Base-by-base conservation (phyloP, 306 rosid species). In the Senna siamea region DNA sequence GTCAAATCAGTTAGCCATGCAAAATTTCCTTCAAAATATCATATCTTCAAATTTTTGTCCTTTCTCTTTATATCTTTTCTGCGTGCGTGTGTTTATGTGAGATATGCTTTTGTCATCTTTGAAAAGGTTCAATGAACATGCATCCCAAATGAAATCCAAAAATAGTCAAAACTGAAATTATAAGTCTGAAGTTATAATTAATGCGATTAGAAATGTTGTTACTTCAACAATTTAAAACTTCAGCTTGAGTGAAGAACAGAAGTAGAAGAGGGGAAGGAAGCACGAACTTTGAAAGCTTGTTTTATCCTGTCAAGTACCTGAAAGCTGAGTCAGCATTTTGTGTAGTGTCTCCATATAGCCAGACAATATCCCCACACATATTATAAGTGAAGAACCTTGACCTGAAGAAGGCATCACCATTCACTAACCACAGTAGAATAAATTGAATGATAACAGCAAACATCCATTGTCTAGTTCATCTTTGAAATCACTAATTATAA, bases 251-350 rank as follows among this genome's bases (percentile, higher is more conserved):
- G 34, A 56, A 14, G 15, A 44, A 55, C 53, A 38, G 23, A 35
- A 51, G 37, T 9, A 23, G 59, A 10, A 37, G 53, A n/a, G 57
- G 69, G 54, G 37, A 19, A 37, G 59, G 35, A 44, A 19, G 28
- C 30, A 66, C 6, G 62, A 48, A 61, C 66, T 59, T 41, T 75
- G 26, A 46, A 69, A 76, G 70, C 56, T 58, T 59, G 72, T 66
- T 68, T 62, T 67, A 62, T 77, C 40, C 17, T 72, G 72, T 70
- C 80, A 74, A 72, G 84, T 85, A 87, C 99, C 97, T 81, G 97
- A 92, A 60, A 92, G 95, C 88, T 88, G 97, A 62, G 86, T 87
- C 86, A 94, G 61, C 99, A 94, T 94, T 79, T 90, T 94, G 87
- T 89, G 78, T 75, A 92, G 66, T 12, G 96, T 94, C 82, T 92